Conservation (phyloP, 805 yeast species). For the Nakazawaea pomicola region DNA sequence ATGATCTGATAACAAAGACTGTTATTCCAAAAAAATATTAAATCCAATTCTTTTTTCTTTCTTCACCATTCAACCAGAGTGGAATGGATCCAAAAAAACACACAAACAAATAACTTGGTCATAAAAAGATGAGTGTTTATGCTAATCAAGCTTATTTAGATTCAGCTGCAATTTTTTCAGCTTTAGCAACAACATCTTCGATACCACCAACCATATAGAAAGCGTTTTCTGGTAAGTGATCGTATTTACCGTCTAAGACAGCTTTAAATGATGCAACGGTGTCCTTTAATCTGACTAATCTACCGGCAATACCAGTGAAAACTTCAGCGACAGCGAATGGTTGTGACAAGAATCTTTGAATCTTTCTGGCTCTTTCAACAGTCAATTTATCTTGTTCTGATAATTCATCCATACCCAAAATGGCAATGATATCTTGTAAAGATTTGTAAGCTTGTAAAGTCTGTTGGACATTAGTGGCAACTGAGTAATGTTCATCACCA, state of each 20-base stretch:
- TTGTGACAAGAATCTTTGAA: slow-evolving; percentile 99
- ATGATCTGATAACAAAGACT: no score
- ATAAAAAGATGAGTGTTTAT: neutral
- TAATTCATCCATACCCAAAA: slow-evolving; percentile 99
- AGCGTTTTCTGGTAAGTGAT: slow-evolving; percentile 97
- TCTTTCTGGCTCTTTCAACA: slow-evolving; percentile 99
- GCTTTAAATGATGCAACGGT: slow-evolving; percentile 93
- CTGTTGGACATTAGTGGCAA: slow-evolving; percentile 93
- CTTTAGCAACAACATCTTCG: slow-evolving; percentile 97
- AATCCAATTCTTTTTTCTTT: no score
- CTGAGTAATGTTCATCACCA: slow-evolving; percentile 98
- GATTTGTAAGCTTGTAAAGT: slow-evolving; percentile 99
- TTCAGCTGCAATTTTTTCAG: slow-evolving; percentile 97
- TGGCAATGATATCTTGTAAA: slow-evolving; percentile 99
- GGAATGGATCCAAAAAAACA: neutral
- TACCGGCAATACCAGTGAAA: slow-evolving; percentile 99
- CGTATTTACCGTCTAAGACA: slow-evolving; percentile 97
- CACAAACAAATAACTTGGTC: neutral
- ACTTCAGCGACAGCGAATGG: slow-evolving; percentile 99
- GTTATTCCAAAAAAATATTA: no score
- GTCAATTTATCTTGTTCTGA: slow-evolving; percentile 98
- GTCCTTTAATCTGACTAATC: slow-evolving; percentile 93
- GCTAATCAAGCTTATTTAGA: slow-evolving; percentile 35
- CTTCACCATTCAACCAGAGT: no score
- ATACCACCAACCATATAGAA: slow-evolving; percentile 99